Evolutionary conservation across 1,284 basidiomycete species (phyloP), one percentile per base, ranked within the genome.

Genomic region (Coriolopsis trogii): DNA sequence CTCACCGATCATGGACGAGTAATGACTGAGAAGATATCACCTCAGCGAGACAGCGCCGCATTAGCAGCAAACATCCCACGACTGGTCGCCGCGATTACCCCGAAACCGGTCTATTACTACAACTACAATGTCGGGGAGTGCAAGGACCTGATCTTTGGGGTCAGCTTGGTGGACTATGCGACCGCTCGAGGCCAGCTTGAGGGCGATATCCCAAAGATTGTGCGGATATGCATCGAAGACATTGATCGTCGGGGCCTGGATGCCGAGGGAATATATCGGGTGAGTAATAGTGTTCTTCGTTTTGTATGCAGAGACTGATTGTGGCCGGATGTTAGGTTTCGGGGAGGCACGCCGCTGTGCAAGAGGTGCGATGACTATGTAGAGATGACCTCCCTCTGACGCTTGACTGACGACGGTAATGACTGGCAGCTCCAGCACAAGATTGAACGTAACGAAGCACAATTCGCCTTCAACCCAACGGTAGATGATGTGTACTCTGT

Each of bases 131-230:
- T 97, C 34, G 97, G 96, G 20, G 86, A 89, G 66, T 98, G 94
- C 64, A 81, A 81, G 46, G 90, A 93, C 65, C 75, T 99, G 29
- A 90, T 98, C 41, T 98, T 98, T 67, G 96, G 96, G 21, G 88
- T 98, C 56, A 87, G 85, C 57, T 73, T 99, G 47, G 86, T 89
- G 46, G 95, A 98, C 68, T 98, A 99, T 67, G 92, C 95, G 10
- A 93, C 89, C 26, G 82, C 90, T 4, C 85, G 93, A 55, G 82
- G 82, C 41, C 70, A 90, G n/a, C 78, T 77, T 31, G 88, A 91
- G 36, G 81, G 82, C 9, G 82, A 92, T 25, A 78, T 91, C 2
- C 96, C 96, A 0, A 87, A 87, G 65, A 89, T 98, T 50, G 78
- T 98, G 9, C 80, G 79, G 51, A 85, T 95, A 58, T 95, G 92